These are phyloP conservation scores for Kodamaea derodonti DNA, from an alignment of 1,139 yeast species.

Conservation along the genomic window DNA sequence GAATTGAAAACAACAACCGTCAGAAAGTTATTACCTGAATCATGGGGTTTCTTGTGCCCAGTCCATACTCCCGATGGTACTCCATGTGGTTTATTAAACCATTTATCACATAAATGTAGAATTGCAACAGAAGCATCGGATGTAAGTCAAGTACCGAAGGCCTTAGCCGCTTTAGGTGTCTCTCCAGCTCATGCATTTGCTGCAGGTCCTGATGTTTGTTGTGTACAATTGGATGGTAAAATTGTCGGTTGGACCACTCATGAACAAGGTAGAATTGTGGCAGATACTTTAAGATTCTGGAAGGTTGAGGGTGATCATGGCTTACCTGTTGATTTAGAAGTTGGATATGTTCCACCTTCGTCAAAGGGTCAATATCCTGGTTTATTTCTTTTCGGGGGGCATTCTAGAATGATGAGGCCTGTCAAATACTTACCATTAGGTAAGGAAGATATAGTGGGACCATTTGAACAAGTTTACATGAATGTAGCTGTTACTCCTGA, in stretches of 20 bases:
- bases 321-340: constrained; percentile 80
- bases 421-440: constrained; percentile 84
- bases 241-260: constrained; percentile 95
- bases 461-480: constrained; percentile 97
- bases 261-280: constrained; percentile 78
- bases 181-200: constrained; percentile 72
- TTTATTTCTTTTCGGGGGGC: constrained; percentile 82
- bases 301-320: constrained; percentile 78
- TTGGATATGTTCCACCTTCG: constrained; percentile 95
- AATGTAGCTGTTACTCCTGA: constrained; percentile 92
- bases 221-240: constrained; percentile 91
- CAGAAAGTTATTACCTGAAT: constrained; percentile 92
- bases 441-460: constrained; percentile 86
- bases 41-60: constrained; percentile 99
- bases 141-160: constrained; percentile 65
- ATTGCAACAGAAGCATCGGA: constrained; percentile 77
- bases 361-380: constrained; percentile 98
- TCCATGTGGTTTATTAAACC: constrained; percentile 97
- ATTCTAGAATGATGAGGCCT: constrained; percentile 94
- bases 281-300: constrained; percentile 90
- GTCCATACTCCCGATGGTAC: constrained; percentile 99
- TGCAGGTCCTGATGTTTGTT: constrained; percentile 83
- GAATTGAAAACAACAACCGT: constrained; percentile 97
- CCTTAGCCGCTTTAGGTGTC: constrained; percentile 75
- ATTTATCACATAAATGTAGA: constrained; percentile 90